Evolutionary conservation across 2,329 filamentous ascomycete species (phyloP).

Genomic region (Diaporthe amygdali): DNA sequence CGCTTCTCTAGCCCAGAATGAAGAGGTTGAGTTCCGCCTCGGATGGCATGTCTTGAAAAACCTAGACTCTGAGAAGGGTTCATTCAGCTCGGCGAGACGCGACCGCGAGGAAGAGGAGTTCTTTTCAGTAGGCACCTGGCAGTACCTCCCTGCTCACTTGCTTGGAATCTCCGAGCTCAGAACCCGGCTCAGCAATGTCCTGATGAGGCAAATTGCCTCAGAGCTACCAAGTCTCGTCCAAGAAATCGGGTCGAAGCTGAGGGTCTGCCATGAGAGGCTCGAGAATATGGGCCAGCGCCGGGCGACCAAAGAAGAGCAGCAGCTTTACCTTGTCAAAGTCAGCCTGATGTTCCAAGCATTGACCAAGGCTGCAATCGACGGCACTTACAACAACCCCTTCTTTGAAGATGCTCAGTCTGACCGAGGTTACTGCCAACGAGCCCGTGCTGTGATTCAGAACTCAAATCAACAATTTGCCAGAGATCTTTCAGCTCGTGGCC

Average conservation of each 20-base stretch:
- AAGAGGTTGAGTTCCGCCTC: slow-evolving; percentile 32
- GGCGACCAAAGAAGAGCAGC: slow-evolving; percentile 31
- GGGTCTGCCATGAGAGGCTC: slow-evolving; percentile 21
- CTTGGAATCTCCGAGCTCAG: slow-evolving; percentile 27
- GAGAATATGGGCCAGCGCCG: slow-evolving; percentile 26
- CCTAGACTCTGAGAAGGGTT: slow-evolving; percentile 31
- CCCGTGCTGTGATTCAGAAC: slow-evolving; percentile 21
- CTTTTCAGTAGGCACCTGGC: slow-evolving; percentile 35
- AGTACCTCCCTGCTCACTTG: slow-evolving; percentile 38
- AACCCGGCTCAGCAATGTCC: slow-evolving; percentile 22
- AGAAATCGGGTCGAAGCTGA: slow-evolving; percentile 27
- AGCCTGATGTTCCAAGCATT: slow-evolving; percentile 33
- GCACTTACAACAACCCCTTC: slow-evolving; percentile 30
- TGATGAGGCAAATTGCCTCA: slow-evolving; percentile 29
- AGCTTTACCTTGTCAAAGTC: slow-evolving; percentile 34
- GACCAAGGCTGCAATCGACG: slow-evolving; percentile 34
- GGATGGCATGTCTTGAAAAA: slow-evolving; percentile 52
- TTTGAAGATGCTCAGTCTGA: slow-evolving; percentile 27
- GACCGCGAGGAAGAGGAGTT: slow-evolving; percentile 28
- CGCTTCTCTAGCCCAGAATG: slow-evolving; percentile 36
- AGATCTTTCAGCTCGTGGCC: background rate
- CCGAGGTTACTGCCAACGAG: slow-evolving; percentile 4
- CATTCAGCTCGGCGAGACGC: slow-evolving; percentile 24
- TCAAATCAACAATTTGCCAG: slow-evolving; percentile 6
- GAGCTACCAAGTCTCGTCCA: slow-evolving; percentile 31